Conservation (phyloP, 306 rosid genomes). For the Betula pendula region DNA sequence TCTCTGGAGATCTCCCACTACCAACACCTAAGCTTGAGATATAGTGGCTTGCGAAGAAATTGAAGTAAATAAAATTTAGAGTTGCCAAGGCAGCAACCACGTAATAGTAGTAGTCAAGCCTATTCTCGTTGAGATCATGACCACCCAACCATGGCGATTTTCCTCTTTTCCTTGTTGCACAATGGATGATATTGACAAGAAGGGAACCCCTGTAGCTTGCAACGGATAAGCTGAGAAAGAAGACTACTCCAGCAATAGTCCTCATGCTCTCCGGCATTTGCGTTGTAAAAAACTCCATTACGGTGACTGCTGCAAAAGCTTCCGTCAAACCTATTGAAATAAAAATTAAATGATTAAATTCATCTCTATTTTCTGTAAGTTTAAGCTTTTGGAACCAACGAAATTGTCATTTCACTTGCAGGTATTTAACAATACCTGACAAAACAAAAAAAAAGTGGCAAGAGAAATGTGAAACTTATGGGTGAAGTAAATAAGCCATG, state of each 20-base stretch:
- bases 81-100: conserved; percentile 49
- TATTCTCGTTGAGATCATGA: conserved; percentile 55
- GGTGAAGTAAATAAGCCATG: conserved; percentile 44
- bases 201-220: conserved; percentile 61
- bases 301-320: conserved; percentile 63
- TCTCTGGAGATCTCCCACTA: conserved; percentile 17
- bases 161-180: conserved; percentile 29
- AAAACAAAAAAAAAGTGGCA: too few species aligned
- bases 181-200: conserved; percentile 46
- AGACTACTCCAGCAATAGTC: conserved; percentile 71
- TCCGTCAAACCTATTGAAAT: too few species aligned
- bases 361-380: too few species aligned
- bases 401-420: too few species aligned
- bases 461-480: conserved; percentile 36
- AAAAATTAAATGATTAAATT: too few species aligned
- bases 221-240: conserved; percentile 64
- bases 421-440: too few species aligned
- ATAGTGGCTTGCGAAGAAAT: conserved; percentile 48
- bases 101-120: conserved; percentile 61
- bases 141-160: conserved; percentile 65
- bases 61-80: conserved; percentile 59
- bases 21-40: conserved; percentile 1
- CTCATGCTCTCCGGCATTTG: conserved; percentile 77
- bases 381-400: too few species aligned
- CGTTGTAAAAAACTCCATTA: conserved; percentile 73